Base-by-base conservation (phyloP, 495 filamentous ascomycete species). In the Apiosordaria backusii region DNA sequence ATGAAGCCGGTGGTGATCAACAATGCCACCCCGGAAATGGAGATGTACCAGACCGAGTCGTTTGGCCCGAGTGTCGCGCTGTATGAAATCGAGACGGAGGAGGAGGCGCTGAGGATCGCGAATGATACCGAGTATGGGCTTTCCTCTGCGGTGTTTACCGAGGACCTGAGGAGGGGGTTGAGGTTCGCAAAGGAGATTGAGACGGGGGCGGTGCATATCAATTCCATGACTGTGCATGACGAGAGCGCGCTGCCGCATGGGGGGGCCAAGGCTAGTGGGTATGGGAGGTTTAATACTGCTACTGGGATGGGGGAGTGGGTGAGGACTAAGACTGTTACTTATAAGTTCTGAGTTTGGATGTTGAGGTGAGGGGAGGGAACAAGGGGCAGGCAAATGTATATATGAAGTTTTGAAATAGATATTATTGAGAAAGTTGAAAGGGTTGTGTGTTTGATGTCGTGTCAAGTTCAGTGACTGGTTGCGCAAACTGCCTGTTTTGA, bases 131-230 rank as follows among this genome's bases (percentile, higher is more conserved):
- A 90, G 67, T 87, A 95, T 55, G 93, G 93, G 24, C 88, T 97
- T 5, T 86, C 86, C 3, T 88, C 91, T 4, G 90, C 92, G n/a
- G 88, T 98, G 54, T 97, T 97, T 76, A 96, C 92, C 2, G 87
- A 86, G 74, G 85, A 97, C 70, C 72, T 95, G 66, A 88, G 89
- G 62, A 77, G 84, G 69, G 93, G 88, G 16, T 85, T 97, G 70
- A 84, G 89, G 59, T 80, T 96, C 29, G 87, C 92, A 57, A 88
- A 84, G 73, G 80, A 86, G 72, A 86, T 97, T 54, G 86, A 94
- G 77, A 88, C 89, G 13, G 94, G 94, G 25, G 89, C 89, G 24
- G 90, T 97, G 26, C 93, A 97, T 74, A 93, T 97, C 72, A 97
- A 97, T 75, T 83, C 80, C 40, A 87, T 92, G 85, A 91, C 88